phyloP scores from a whole-genome alignment of 2,329 filamentous ascomycete species.

The Polychaeton citri region DNA sequence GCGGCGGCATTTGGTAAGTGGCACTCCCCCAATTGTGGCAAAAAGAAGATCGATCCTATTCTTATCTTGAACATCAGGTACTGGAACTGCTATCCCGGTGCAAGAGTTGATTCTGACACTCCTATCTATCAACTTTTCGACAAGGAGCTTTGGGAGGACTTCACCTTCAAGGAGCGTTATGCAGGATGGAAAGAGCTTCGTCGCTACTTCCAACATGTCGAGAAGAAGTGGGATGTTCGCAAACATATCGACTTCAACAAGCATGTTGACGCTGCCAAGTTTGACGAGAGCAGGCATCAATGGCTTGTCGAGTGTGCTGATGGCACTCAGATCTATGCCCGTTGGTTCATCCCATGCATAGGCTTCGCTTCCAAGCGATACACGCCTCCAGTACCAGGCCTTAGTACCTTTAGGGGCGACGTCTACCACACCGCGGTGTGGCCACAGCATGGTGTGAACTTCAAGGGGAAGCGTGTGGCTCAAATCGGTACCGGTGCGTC shows the following conservation, averaged over 20 bases:
- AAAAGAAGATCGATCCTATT: background rate
- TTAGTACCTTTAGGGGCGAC: conserved; percentile 46
- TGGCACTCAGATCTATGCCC: conserved; percentile 36
- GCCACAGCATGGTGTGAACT: conserved; percentile 39
- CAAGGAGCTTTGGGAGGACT: conserved; percentile 30
- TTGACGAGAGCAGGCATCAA: conserved; percentile 34
- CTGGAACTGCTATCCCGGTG: conserved; percentile 24
- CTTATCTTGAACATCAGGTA: background rate
- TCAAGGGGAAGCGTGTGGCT: conserved; percentile 44
- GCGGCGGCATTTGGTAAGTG: conserved; percentile 23
- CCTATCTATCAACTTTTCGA: conserved; percentile 18
- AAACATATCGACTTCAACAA: conserved; percentile 45
- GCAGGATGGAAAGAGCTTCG: conserved; percentile 34
- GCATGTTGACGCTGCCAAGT: conserved; percentile 39
- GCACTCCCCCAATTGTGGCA: background rate
- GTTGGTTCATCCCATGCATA: conserved; percentile 41
- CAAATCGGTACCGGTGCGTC: conserved; percentile 53
- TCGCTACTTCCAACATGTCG: conserved; percentile 47
- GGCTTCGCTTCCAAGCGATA: conserved; percentile 48
- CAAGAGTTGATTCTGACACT: conserved; percentile 30
- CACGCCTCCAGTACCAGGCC: conserved; percentile 45
- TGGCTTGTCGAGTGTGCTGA: conserved; percentile 41
- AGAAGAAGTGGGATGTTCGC: conserved; percentile 40
- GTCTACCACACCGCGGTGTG: conserved; percentile 41
- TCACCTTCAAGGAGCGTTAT: conserved; percentile 34